Percentiles rank a stretch among this genome's conserved stretches.
These are phyloP conservation scores for Luvunga scandens DNA, from an alignment of 345 rosid genomes.

Conservation along the genomic window DNA sequence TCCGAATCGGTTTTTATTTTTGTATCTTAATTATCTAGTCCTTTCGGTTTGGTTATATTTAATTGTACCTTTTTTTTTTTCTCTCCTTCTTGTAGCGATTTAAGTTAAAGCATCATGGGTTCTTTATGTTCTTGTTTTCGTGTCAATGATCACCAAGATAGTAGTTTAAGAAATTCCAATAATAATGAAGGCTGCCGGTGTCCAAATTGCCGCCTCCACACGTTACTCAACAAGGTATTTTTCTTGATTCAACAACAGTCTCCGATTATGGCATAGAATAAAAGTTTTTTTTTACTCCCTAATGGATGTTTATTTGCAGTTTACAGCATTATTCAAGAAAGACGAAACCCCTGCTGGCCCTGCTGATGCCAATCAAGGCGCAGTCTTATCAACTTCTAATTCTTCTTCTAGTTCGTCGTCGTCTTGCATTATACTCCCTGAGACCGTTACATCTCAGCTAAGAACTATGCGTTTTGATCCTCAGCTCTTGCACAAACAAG, in stretches of 20 bases:
- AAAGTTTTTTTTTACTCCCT: too few relatives aligned
- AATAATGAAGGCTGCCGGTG: background rate
- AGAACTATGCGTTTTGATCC: background rate
- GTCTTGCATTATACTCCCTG: background rate
- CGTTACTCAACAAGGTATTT: conserved; percentile 12
- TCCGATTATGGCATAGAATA: too few relatives aligned
- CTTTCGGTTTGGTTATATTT: background rate
- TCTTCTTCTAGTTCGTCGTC: background rate
- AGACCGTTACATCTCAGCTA: background rate
- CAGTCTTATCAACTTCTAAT: background rate
- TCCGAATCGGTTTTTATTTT: background rate
- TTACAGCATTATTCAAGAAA: background rate
- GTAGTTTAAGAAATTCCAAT: background rate
- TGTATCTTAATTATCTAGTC: background rate
- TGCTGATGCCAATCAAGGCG: background rate
- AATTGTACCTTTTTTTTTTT: background rate
- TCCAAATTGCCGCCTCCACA: background rate
- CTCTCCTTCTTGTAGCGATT: background rate
- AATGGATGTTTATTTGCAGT: background rate
- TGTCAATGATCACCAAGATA: conserved; percentile 8
- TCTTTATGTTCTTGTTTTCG: conserved; percentile 14
- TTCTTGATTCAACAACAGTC: background rate
- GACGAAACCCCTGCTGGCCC: background rate
- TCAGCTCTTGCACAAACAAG: background rate
- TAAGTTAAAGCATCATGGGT: conserved; percentile 15